phyloP scores from a whole-genome alignment of 2,329 filamentous ascomycete genomes.

The Celoporthe dispersa region DNA sequence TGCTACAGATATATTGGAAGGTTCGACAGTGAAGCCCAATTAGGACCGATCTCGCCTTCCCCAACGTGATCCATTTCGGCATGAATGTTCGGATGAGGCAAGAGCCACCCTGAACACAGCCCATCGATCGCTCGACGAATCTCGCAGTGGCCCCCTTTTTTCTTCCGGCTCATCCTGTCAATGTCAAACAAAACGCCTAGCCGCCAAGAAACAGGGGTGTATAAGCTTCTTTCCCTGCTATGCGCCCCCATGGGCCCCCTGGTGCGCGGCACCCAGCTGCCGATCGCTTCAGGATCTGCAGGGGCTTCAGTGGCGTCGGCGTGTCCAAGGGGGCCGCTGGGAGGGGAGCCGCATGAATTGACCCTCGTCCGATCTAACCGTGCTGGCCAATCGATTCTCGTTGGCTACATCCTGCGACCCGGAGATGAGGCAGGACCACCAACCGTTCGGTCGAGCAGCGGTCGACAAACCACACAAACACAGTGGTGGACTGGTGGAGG shows the following conservation, averaged over 20 bases:
- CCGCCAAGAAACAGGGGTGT: slow-evolving; percentile 6
- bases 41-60: neutral
- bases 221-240: slow-evolving; percentile 8
- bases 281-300: slow-evolving; percentile 14
- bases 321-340: neutral
- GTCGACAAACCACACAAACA: neutral
- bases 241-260: neutral
- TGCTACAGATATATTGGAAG: neutral
- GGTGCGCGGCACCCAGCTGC: neutral
- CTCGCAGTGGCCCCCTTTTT: neutral
- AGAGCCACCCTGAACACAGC: neutral
- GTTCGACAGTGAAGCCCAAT: neutral
- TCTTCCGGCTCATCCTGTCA: neutral
- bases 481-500: neutral
- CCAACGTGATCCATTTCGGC: neutral
- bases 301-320: slow-evolving; percentile 11
- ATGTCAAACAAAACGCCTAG: slow-evolving; percentile 9
- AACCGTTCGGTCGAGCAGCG: slow-evolving; percentile 1
- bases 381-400: slow-evolving; percentile 3
- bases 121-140: neutral
- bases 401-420: slow-evolving; percentile 3
- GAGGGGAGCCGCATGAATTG: slow-evolving; percentile 14
- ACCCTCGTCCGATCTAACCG: neutral
- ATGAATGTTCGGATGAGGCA: neutral
- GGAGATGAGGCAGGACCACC: slow-evolving; percentile 10